Evolutionary conservation across 371 early-diverging fungal species (phyloP).

Genomic region (Mortierella sp.): DNA sequence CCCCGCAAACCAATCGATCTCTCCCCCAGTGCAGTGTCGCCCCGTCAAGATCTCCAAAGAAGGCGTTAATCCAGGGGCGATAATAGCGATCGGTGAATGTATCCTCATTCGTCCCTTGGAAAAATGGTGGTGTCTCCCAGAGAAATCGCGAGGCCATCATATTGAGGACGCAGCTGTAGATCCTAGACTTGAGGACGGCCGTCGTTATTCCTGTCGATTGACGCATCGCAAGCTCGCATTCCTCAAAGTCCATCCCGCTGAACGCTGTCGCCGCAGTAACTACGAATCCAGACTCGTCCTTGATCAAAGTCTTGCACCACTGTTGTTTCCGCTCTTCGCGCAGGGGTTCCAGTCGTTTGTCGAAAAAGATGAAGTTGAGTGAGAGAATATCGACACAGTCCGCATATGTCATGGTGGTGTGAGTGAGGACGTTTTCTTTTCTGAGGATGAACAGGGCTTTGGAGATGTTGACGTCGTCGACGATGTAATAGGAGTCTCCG

Average conservation of each 20-base stretch:
- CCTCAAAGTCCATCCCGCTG: not conserved
- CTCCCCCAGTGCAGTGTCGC: not conserved
- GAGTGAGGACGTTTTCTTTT: not conserved
- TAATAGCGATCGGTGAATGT: conserved; percentile 9
- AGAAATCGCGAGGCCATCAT: not conserved
- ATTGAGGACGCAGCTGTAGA: conserved; percentile 1
- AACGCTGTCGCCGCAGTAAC: not conserved
- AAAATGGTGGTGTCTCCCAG: conserved; percentile 5
- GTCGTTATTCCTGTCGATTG: not conserved
- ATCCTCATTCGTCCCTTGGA: conserved; percentile 9
- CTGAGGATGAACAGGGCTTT: not conserved
- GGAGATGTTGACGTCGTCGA: not conserved
- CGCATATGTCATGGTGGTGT: conserved; percentile 1
- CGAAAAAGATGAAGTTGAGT: conserved; percentile 12
- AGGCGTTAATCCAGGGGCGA: conserved; percentile 5
- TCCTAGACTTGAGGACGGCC: not conserved
- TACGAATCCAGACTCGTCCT: not conserved
- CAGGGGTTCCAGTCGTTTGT: not conserved
- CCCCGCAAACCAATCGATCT: not conserved
- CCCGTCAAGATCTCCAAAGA: conserved; percentile 7
- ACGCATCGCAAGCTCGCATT: not conserved
- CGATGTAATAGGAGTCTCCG: conserved; percentile 2
- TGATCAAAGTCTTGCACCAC: not conserved
- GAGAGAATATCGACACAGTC: conserved; percentile 8
- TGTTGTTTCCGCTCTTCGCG: conserved; percentile 3